A percentile compares a stretch with the other conserved stretches of the same genome.
Conservation (phyloP, 2,329 filamentous ascomycete species). For the Aspergillus aculeatinus region DNA sequence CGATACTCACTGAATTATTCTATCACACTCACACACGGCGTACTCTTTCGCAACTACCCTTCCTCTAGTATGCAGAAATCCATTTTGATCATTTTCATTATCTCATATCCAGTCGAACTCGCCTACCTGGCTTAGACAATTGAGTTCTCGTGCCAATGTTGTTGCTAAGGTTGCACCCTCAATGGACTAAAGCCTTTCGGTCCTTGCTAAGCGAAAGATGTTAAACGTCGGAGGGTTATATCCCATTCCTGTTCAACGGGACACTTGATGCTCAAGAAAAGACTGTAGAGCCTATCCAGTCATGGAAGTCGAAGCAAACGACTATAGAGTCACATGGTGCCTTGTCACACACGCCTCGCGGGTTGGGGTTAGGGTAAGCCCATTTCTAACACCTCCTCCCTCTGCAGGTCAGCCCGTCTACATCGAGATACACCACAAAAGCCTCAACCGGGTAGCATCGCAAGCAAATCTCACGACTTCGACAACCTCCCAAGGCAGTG, state of each 20-base stretch:
- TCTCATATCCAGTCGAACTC: too few relatives aligned
- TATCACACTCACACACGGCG: too few relatives aligned
- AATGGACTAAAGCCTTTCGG: too few relatives aligned
- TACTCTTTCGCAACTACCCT: background rate
- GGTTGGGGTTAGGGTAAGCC: background rate
- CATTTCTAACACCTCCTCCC: background rate
- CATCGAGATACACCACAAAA: slow-evolving; percentile 1
- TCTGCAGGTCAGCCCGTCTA: background rate
- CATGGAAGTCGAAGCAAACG: background rate
- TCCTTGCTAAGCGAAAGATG: background rate
- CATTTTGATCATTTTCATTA: background rate
- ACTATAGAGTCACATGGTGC: background rate
- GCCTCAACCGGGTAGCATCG: background rate
- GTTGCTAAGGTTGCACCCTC: background rate
- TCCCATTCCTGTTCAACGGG: background rate
- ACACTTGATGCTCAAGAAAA: background rate
- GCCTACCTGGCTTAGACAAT: background rate
- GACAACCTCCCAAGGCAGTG: background rate
- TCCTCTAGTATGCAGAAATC: background rate
- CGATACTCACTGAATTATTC: too few relatives aligned
- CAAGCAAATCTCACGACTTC: background rate
- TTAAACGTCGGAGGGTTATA: background rate
- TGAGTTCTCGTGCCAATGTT: background rate
- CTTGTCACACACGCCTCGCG: background rate
- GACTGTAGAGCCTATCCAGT: background rate